phyloP scores from a whole-genome alignment of 768 basidiomycete genomes.

The Xanthoconium stramineum region DNA sequence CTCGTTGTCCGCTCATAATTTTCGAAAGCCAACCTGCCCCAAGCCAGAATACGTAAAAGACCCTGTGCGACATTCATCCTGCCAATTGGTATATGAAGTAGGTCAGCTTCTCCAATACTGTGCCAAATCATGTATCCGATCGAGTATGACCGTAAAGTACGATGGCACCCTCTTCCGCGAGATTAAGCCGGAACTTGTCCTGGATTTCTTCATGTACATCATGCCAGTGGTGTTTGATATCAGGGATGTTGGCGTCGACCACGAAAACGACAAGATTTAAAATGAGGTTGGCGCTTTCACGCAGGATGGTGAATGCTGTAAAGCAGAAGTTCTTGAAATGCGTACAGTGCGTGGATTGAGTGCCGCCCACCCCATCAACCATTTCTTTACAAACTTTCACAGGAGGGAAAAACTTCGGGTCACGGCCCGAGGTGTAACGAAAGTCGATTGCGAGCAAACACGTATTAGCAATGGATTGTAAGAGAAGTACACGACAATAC shows the following conservation, averaged over 20 bases:
- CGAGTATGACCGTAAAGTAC: conserved; percentile 89
- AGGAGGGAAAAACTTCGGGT: conserved; percentile 96
- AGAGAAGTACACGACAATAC: conserved; percentile 36
- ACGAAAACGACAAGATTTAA: conserved; percentile 94
- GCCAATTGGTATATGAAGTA: background rate
- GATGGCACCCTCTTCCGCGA: conserved; percentile 97
- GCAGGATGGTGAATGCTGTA: conserved; percentile 94
- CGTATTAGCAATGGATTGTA: conserved; percentile 6
- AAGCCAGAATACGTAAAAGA: background rate
- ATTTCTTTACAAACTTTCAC: conserved; percentile 99
- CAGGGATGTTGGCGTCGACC: conserved; percentile 97
- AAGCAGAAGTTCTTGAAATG: conserved; percentile 97
- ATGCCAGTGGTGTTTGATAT: conserved; percentile 91
- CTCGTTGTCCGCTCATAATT: background rate
- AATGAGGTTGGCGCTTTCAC: conserved; percentile 96
- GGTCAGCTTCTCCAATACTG: conserved; percentile 80
- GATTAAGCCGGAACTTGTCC: conserved; percentile 92
- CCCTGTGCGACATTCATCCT: background rate
- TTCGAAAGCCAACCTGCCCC: background rate
- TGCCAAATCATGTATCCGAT: conserved; percentile 88
- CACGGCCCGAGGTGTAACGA: conserved; percentile 95
- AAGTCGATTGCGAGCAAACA: conserved; percentile 74
- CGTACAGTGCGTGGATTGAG: conserved; percentile 89
- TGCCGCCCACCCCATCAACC: conserved; percentile 99
- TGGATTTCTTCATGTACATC: conserved; percentile 88